Evolutionary conservation across 331 rosid species (phyloP), one percentile per base, ranked within the genome.

Genomic region (Quercus lobata): DNA sequence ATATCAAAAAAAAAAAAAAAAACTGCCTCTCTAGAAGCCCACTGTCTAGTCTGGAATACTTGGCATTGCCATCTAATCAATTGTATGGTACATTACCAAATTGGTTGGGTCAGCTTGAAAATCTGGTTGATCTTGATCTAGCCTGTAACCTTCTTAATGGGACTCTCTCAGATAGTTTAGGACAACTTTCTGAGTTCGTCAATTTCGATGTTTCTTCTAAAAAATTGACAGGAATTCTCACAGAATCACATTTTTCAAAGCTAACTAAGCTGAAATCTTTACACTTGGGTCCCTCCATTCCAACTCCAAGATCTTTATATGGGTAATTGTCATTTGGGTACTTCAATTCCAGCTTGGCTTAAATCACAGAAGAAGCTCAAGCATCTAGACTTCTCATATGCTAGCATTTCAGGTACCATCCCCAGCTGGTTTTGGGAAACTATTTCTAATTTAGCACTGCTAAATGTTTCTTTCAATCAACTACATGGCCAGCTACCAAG

Each of bases 401-500:
- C 88, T 6, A 74, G 79, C 71, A 60, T 83, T 72, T 58, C 82
- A 41, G 90, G 84, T 81, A 37, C 69, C 41, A 62, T 86, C 5
- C 86, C 86, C 17, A 69, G 71, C 4, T 89, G 89, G 91, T 83
- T 87, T 56, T 81, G 89, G 91, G 29, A 80, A 49, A 49, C 82
- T 19, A 54, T 84, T 0, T 25, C 73, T 0, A 57, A 69, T 27
- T 21, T 82, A 9, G 8, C 10, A 4, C 2, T 6, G 32, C 54
- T 86, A n/a, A 84, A 88, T 69, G 68, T 86, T 44, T 83, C 87
- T 21, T 52, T 76, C 56, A 83, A 89, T 71, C 57, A 73, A 29
- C 66, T 84, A 53, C 77, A 37, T 2, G 86, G 89, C 16, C 58
- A 56, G 74, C 80, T 80, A 71, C 86, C 84, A 44, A 82, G 76